Evolutionary conservation across 495 filamentous ascomycete species (phyloP), one percentile per base, ranked within the genome.

Genomic region (Podospora fimiseda): DNA sequence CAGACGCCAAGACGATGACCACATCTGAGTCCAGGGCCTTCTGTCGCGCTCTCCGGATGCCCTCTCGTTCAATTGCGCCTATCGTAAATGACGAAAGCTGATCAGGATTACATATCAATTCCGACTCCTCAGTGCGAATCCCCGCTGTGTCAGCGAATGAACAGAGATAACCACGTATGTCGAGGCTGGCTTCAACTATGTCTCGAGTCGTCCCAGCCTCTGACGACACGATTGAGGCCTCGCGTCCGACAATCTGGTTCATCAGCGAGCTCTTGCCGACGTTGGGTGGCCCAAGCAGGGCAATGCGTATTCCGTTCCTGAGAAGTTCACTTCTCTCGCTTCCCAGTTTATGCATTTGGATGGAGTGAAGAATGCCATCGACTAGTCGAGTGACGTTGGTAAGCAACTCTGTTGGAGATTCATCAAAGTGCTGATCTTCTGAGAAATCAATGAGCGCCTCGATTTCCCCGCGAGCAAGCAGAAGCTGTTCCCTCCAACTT

Each of bases 391-490:
- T 77, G 21, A 95, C 88, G 24, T 81, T 88, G 2, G 57, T 61
- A 4, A 90, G 74, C 23, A 97, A 73, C 51, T 85, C 80, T 6
- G 75, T 71, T 0, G 90, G 86, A 1, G 88, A 86, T 61, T 95
- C 90, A 50, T 96, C 92, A 57, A 98, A 96, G 72, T 95, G 85
- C 69, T 97, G 92, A 61, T 97, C 94, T 68, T 98, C 93, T 1
- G 87, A 85, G 66, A 98, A 98, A 64, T 98, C 93, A 61, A 98
- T 97, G 52, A 97, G 70, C 1, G 93, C 93, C 65, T 98, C 93
- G 45, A 97, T 75, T 69, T 96, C 91, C 5, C 89, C 94, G 7
- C 92, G 80, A 20, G 90, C 91, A 57, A 86, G 76, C 7, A 97
- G 72, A 6, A 98, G 70, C 24, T 82, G 73, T 51, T 81, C 72